These are phyloP conservation scores for Nicotiana otophora DNA, from an alignment of 257 asterid species.

Conservation along the genomic window DNA sequence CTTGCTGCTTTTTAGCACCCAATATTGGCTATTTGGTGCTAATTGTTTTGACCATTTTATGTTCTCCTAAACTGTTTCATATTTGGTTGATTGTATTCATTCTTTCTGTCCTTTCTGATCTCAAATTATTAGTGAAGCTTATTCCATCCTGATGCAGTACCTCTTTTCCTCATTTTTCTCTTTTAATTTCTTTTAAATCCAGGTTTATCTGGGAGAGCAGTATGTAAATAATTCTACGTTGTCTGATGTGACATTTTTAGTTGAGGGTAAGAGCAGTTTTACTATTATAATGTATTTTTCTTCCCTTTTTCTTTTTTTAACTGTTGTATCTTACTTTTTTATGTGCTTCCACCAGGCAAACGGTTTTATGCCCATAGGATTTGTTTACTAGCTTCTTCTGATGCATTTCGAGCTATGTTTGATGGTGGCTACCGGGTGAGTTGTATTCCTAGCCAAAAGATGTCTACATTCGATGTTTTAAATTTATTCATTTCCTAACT, in stretches of 20 bases:
- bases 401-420: constrained; percentile 98
- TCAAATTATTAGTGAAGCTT: neutral
- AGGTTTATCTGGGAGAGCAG: constrained; percentile 97
- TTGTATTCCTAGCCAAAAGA: neutral
- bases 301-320: neutral
- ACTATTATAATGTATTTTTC: constrained; percentile 5
- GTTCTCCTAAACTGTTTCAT: neutral
- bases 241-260: constrained; percentile 90
- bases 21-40: neutral
- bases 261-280: constrained; percentile 61
- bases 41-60: neutral
- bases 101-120: neutral
- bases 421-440: constrained; percentile 99
- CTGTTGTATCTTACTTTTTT: neutral
- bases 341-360: constrained; percentile 30
- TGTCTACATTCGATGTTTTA: neutral
- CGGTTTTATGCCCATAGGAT: constrained; percentile 96
- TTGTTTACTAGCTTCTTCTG: constrained; percentile 94
- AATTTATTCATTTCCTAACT: neutral
- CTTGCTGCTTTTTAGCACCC: neutral
- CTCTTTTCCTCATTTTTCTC: neutral
- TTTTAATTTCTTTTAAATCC: constrained; percentile 18
- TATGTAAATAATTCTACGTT: constrained; percentile 82
- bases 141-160: neutral
- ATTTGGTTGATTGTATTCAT: neutral